Conservation (phyloP, 2,329 filamentous ascomycete genomes). For the Dothistroma septosporum region DNA sequence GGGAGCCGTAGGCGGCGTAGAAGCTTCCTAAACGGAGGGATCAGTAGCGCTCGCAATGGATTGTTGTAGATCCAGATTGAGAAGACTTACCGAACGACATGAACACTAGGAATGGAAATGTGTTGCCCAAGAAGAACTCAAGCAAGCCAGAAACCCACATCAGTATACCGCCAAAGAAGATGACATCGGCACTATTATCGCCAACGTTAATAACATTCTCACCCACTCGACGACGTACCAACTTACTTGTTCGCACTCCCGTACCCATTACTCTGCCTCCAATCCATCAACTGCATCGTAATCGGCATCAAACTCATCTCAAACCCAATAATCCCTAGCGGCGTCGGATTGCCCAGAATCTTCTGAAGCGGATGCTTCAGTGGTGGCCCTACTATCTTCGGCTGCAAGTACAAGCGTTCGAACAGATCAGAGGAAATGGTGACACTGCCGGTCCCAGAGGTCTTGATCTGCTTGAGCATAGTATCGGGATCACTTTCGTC, state of each 20-base stretch:
- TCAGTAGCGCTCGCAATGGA: background rate
- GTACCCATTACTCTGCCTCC: slow-evolving; percentile 16
- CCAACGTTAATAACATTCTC: background rate
- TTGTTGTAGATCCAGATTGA: background rate
- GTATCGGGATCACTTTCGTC: slow-evolving; percentile 16
- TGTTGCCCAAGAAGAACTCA: slow-evolving; percentile 24
- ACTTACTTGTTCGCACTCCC: slow-evolving; percentile 17
- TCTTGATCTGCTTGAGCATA: slow-evolving; percentile 18
- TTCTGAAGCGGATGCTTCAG: slow-evolving; percentile 23
- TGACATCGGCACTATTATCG: slow-evolving; percentile 14
- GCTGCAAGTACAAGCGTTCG: slow-evolving; percentile 23
- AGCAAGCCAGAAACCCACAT: slow-evolving; percentile 22
- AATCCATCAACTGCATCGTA: slow-evolving; percentile 23
- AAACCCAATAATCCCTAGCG: slow-evolving; percentile 22
- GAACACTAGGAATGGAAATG: slow-evolving; percentile 24
- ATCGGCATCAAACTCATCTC: slow-evolving; percentile 23
- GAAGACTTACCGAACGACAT: slow-evolving; percentile 18
- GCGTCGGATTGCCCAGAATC: slow-evolving; percentile 23
- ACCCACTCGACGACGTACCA: too few relatives aligned
- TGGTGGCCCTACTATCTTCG: slow-evolving; percentile 15
- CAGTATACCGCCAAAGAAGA: slow-evolving; percentile 21
- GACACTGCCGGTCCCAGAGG: slow-evolving; percentile 19
- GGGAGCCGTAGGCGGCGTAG: slow-evolving; percentile 17
- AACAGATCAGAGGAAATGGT: slow-evolving; percentile 24
- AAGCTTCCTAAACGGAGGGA: slow-evolving; percentile 15